These are phyloP conservation scores for Dianthus caryophyllus DNA, from an alignment of 148 eudicot genomes.

Conservation along the genomic window DNA sequence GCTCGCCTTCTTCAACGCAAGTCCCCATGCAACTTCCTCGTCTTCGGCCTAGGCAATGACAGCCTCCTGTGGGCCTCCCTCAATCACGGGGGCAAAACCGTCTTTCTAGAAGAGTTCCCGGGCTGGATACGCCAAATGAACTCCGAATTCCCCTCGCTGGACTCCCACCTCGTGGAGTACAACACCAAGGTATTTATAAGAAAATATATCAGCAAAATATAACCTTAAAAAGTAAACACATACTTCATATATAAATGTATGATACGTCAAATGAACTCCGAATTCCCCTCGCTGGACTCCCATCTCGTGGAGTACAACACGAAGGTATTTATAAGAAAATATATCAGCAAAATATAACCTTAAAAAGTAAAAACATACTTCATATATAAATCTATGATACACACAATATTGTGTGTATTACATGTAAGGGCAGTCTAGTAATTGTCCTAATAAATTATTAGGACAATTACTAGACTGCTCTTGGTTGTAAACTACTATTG, in stretches of 20 bases:
- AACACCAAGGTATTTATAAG: conserved; percentile 66
- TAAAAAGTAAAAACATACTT: no score
- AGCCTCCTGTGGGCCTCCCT: conserved; percentile 77
- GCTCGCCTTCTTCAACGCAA: conserved; percentile 43
- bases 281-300: conserved; percentile 57
- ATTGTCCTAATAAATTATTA: no score
- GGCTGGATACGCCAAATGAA: conserved; percentile 62
- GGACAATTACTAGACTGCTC: no score
- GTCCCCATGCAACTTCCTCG: conserved; percentile 78
- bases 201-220: no score
- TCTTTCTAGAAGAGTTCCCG: conserved; percentile 67
- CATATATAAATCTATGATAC: no score
- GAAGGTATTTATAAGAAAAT: no score
- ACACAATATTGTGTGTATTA: no score
- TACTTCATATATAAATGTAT: no score
- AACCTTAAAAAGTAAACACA: no score
- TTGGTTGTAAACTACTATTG: no score
- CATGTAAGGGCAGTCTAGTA: no score
- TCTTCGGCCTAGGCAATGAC: conserved; percentile 81
- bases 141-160: conserved; percentile 48
- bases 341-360: no score
- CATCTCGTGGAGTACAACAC: conserved; percentile 60
- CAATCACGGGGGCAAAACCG: conserved; percentile 64
- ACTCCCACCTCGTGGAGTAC: conserved; percentile 55
- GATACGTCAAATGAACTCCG: conserved; percentile 52